Conservation (phyloP, 495 filamentous ascomycete species). For the Podospora pseudocomata region DNA sequence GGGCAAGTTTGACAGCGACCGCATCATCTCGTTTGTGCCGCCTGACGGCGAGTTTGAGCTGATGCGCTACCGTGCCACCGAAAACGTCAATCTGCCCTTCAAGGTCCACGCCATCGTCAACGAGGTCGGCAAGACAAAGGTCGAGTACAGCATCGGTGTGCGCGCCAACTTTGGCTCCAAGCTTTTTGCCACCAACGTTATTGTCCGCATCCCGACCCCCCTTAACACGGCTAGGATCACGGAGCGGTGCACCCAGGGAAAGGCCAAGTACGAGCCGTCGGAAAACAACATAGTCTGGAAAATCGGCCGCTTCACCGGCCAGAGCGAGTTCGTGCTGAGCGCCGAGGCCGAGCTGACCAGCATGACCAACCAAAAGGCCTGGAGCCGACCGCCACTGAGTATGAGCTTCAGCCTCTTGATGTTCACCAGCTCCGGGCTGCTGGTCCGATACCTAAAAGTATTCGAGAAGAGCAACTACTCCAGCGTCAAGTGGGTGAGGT, state of each 20-base stretch:
- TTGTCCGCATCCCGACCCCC: constrained; percentile 91
- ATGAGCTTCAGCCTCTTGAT: constrained; percentile 91
- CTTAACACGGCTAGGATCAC: constrained; percentile 93
- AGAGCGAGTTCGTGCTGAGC: constrained; percentile 89
- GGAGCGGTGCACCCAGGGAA: constrained; percentile 91
- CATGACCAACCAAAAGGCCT: constrained; percentile 98
- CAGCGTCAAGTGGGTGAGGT: constrained; percentile 98
- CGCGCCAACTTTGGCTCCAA: constrained; percentile 95
- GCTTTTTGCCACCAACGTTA: constrained; percentile 96
- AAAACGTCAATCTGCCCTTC: constrained; percentile 98
- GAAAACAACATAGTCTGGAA: constrained; percentile 99
- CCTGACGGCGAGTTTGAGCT: constrained; percentile 99
- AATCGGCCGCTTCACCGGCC: constrained; percentile 93
- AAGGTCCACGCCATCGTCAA: constrained; percentile 98
- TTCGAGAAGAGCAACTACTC: constrained; percentile 99
- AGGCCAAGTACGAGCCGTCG: constrained; percentile 96
- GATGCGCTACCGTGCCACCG: constrained; percentile 98
- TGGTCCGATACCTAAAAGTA: constrained; percentile 96
- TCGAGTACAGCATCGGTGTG: constrained; percentile 97
- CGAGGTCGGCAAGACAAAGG: constrained; percentile 94
- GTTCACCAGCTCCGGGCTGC: constrained; percentile 90
- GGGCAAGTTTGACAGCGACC: constrained; percentile 92
- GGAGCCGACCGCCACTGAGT: constrained; percentile 89
- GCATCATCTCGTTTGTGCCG: constrained; percentile 96
- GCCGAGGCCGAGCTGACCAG: constrained; percentile 90